Evolutionary conservation across 2,329 filamentous ascomycete genomes (phyloP), one percentile per base, ranked within the genome.

Genomic region (Phoma sp.): DNA sequence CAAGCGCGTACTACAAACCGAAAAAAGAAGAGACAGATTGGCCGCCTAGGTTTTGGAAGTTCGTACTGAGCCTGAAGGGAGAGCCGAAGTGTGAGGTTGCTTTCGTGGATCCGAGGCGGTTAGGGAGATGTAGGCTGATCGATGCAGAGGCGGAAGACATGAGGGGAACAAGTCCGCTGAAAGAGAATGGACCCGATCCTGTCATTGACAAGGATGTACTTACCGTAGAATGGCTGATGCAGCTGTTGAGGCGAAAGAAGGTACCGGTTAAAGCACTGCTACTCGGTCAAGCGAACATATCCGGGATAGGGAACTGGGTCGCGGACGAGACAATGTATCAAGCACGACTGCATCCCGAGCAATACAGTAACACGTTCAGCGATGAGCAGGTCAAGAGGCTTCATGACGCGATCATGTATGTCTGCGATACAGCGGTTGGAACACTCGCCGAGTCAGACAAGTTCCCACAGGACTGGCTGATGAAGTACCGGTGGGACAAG

Each of bases 291-390:
- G 83, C 86, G 17, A 90, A 90, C 72, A 90, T 98, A 58, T 95
- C 90, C 68, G 95, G 95, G 7, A 91, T 99, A 59, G 95, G 95
- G 0, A 98, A 98, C 71, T 99, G 94, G 94, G 94, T 99, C 49
- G 92, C 89, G 77, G 95, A 99, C 71, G 95, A 99, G 74, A 88
- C 96, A 6, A 80, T 99, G 46, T 99, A 93, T 69, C 88, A 98
- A 64, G 90, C 95, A 5, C 87, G 84, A 44, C 83, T 98, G 15
- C 94, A 99, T 64, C 95, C 95, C 0, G 94, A 97, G 73, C 92
- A 96, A 72, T 96, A 96, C 77, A 92, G 89, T 76, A 88, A 97
- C 68, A 90, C 90, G 0, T 89, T 98, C 63, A 82, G 74, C 58
- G 85, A 90, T 29, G 82, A 78, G 0, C 88, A 97, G 73, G 85